A percentile compares a stretch with the other conserved stretches of the same genome.
Conservation (phyloP, 2,329 filamentous ascomycete genomes). For the Fusarium liriodendri region DNA sequence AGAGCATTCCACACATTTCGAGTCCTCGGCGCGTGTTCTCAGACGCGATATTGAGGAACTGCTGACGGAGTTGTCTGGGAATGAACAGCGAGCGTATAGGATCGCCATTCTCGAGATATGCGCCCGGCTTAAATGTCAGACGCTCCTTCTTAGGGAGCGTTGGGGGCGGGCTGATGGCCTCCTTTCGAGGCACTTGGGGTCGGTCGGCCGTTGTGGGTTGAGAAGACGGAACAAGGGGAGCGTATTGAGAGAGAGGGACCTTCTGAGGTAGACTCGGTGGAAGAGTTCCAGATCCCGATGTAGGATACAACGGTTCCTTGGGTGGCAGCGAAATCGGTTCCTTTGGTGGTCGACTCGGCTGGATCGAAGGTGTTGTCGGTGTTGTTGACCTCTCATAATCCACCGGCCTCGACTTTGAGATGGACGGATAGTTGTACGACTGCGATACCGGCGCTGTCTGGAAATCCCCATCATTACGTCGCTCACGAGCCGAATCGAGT, state of each 20-base stretch:
- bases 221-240: slow-evolving; percentile 35
- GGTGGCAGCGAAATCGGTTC: slow-evolving; percentile 37
- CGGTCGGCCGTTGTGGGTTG: slow-evolving; percentile 9
- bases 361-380: slow-evolving; percentile 36
- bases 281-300: slow-evolving; percentile 4
- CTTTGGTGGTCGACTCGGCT: slow-evolving; percentile 50
- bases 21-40: slow-evolving; percentile 84
- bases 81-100: slow-evolving; percentile 91
- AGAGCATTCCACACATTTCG: slow-evolving; percentile 95
- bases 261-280: slow-evolving; percentile 46
- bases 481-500: slow-evolving; percentile 53
- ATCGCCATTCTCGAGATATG: slow-evolving; percentile 89
- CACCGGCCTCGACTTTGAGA: slow-evolving; percentile 63
- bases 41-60: slow-evolving; percentile 79
- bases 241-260: slow-evolving; percentile 39
- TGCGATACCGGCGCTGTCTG: slow-evolving; percentile 41
- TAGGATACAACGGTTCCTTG: slow-evolving; percentile 36
- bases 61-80: slow-evolving; percentile 76
- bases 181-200: slow-evolving; percentile 48
- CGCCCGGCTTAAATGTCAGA: slow-evolving; percentile 78
- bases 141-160: slow-evolving; percentile 61
- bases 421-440: slow-evolving; percentile 67
- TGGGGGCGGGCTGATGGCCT: slow-evolving; percentile 35
- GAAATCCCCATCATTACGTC: slow-evolving; percentile 39
- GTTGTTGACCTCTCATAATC: slow-evolving; percentile 51